Conservation (phyloP, 352 stramenopile genomes). For the Hyaloperonospora brassicae region DNA sequence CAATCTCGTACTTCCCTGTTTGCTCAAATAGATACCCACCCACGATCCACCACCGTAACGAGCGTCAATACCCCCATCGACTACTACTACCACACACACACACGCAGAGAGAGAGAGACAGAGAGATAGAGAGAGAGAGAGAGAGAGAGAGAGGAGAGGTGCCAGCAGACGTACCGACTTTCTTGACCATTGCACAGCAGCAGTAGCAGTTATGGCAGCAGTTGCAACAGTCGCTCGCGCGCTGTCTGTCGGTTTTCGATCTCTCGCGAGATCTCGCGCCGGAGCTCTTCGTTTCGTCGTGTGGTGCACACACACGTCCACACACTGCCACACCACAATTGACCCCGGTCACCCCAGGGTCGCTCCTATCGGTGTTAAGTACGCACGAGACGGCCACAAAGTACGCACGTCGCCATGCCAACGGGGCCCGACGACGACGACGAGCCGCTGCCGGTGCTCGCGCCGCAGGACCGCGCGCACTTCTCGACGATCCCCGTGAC, state of each 20-base stretch:
- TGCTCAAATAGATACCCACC: background rate
- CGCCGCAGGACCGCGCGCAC: too few species aligned
- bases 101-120: too few species aligned
- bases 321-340: background rate
- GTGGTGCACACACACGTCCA: conserved; percentile 8
- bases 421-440: conserved; percentile 6
- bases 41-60: too few species aligned
- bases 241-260: too few species aligned
- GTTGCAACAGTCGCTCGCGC: too few species aligned
- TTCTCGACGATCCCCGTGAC: conserved; percentile 77
- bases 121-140: too few species aligned
- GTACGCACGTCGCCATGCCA: background rate
- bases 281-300: conserved; percentile 16
- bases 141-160: too few species aligned
- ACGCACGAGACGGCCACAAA: background rate
- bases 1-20: conserved; percentile 95
- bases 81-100: background rate
- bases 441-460: too few species aligned
- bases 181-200: conserved; percentile 36
- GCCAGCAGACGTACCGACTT: conserved; percentile 35
- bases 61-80: too few species aligned
- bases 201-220: too few species aligned
- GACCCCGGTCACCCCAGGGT: background rate
- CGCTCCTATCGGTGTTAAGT: background rate
- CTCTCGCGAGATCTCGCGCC: background rate